Conservation (phyloP, 441 rosid genomes). For the Cnidoscolus chayamansa region DNA sequence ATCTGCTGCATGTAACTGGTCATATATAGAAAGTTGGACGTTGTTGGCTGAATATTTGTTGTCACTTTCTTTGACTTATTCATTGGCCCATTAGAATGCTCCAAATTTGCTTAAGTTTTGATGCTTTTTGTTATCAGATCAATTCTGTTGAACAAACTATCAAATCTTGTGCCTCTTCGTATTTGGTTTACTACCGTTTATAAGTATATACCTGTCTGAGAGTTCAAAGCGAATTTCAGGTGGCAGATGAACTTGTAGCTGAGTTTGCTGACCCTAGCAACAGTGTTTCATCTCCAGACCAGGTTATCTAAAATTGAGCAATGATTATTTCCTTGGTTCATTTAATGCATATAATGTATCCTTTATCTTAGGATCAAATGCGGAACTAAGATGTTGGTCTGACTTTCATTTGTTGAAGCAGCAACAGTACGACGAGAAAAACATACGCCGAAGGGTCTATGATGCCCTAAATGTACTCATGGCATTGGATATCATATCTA, state of each 20-base stretch:
- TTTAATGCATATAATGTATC: slow-evolving; percentile 4
- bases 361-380: slow-evolving; percentile 6
- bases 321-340: slow-evolving; percentile 6
- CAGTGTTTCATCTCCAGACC: slow-evolving; percentile 78
- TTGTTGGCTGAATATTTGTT: not conserved
- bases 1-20: slow-evolving; percentile 1
- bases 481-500: slow-evolving; percentile 99
- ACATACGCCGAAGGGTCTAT: slow-evolving; percentile 94
- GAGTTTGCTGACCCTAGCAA: slow-evolving; percentile 87
- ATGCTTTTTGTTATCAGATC: not conserved
- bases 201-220: slow-evolving; percentile 27
- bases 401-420: slow-evolving; percentile 30
- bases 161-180: not conserved
- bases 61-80: not conserved
- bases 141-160: not conserved
- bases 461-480: slow-evolving; percentile 97
- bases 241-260: slow-evolving; percentile 98
- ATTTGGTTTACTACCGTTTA: not conserved
- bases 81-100: not conserved
- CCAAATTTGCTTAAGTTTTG: not conserved
- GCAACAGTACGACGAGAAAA: slow-evolving; percentile 98
- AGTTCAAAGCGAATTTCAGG: slow-evolving; percentile 54
- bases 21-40: not conserved
- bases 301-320: slow-evolving; percentile 44
- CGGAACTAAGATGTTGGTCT: slow-evolving; percentile 14